Base-by-base conservation (phyloP, 148 eudicot species). In the Chenopodium album region DNA sequence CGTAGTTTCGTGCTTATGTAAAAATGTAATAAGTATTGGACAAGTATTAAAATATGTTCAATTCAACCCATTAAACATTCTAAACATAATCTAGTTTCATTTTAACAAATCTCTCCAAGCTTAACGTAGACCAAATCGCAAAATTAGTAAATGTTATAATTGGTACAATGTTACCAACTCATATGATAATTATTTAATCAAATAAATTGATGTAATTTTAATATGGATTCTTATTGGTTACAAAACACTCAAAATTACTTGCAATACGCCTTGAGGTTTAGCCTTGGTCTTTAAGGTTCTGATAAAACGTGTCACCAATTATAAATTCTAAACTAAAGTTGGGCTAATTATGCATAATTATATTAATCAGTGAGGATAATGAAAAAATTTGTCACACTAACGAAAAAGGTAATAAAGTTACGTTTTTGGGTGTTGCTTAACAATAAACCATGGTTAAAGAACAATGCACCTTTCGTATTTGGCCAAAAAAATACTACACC, bases 241-340 rank as follows among this genome's bases (percentile, higher is more conserved):
- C 48, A 76, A 23, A 50, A 31, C 60, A 71, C 47, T n/a, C 56
- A 31, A 31, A 52, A 69, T 65, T 68, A 84, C 69, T 41, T 29
- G 46, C 48, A 52, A 70, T 54, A 47, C 50, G 3, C 78, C 19
- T 70, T 10, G 41, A 0, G 9, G 37, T 71, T 41, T 4, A 71
- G 28, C 48, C 63, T 82, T 37, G 69, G 68, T 29, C 56, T 66
- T 66, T 29, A 7, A 59, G 69, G 22, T 12, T 62, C 13, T 70
- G 47, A 48, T 80, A 78, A 74, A 78, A 78, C 85, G 85, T 77
- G 84, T 84, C 78, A 70, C 63, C 69, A 54, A 46, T 4, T 13
- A 62, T 65, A 47, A 77, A 7, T 56, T 67, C 44, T 37, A 37
- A 37, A 46, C 29, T 31, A 14, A 52, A 68, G 32, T 66, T 50